Conservation (phyloP, 1,284 basidiomycete genomes). For the Chalciporus sp. region DNA sequence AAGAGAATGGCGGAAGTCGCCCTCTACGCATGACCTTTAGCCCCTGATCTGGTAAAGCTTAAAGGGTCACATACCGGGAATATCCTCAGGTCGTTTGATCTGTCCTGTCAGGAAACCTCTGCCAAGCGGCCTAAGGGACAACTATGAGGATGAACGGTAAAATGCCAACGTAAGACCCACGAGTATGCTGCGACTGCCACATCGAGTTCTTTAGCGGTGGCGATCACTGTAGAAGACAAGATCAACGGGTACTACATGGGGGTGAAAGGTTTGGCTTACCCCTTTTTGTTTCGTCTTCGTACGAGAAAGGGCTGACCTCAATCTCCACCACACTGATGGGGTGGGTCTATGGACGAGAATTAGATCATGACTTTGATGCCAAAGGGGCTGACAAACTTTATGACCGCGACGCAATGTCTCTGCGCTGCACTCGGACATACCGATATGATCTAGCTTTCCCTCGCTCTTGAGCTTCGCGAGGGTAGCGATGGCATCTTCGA, state of each 20-base stretch:
- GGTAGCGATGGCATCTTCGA: conserved; percentile 40
- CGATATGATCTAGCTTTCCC: conserved; percentile 53
- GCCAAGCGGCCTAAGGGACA: conserved; percentile 50
- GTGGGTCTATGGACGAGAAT: conserved; percentile 38
- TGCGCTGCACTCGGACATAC: conserved; percentile 53
- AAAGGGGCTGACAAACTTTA: conserved; percentile 24
- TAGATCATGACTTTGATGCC: background rate
- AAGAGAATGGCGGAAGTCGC: conserved; percentile 26
- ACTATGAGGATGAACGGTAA: background rate
- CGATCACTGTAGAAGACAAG: conserved; percentile 38
- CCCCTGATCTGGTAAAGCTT: background rate
- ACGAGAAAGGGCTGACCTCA: conserved; percentile 54
- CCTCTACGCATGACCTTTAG: conserved; percentile 17
- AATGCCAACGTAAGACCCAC: conserved; percentile 22
- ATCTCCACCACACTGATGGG: conserved; percentile 55
- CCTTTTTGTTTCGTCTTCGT: conserved; percentile 44
- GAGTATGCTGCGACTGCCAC: conserved; percentile 60
- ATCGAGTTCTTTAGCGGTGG: conserved; percentile 43
- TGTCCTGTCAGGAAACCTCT: conserved; percentile 59
- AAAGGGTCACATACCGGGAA: conserved; percentile 31
- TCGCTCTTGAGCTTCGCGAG: too few relatives aligned
- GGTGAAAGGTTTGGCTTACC: conserved; percentile 26
- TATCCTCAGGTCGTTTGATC: conserved; percentile 50
- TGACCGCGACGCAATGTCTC: conserved; percentile 52
- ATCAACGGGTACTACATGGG: background rate